Evolutionary conservation across 2,329 filamentous ascomycete genomes (phyloP), one percentile per base, ranked within the genome.

Genomic region (Talaromyces atroroseus): DNA sequence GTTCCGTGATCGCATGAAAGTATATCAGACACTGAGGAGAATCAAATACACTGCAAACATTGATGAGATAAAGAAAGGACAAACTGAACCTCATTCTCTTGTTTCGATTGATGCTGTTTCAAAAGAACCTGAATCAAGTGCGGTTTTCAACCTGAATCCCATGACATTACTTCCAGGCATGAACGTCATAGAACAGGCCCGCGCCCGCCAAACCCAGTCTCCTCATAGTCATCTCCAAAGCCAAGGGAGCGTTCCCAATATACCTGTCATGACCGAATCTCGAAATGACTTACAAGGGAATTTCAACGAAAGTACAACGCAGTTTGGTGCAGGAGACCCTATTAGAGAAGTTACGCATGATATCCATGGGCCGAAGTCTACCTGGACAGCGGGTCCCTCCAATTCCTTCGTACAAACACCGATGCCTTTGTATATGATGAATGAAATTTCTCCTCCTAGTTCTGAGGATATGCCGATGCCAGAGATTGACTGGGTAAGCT

Each of bases 401-500:
- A 52, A 54, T 14, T 47, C 58, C 16, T 52, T 57, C 42, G 58
- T 59, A 16, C 52, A 54, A 20, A 59, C 62, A 16, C 46, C 62
- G 18, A 38, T 56, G 11, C 53, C 55, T 29, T 8, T 18, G 14
- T 32, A 26, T 18, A 23, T 45, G n/a, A 45, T 20, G 23, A 32
- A 44, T 32, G 51, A 54, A 23, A 38, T 32, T 18, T 54, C 60
- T 34, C 48, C 56, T 38, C 42, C 52, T 6, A 54, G 62, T 60
- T 48, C 64, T 59, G 61, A 66, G 54, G 58, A 66, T 61, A 54
- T 71, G 24, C 61, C 71, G 57, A 72, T 76, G 68, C 65, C 83
- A 42, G 81, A 82, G 56, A 82, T 88, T 60, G 84, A 88, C 62
- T 88, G 84, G 85, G 84, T 86, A 71, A 73, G 82, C 76, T 21